A percentile compares a stretch with the other conserved stretches of the same genome.
These are phyloP conservation scores for Apiotrichum veenhuisii DNA, from an alignment of 1,284 basidiomycete genomes.

Conservation along the genomic window DNA sequence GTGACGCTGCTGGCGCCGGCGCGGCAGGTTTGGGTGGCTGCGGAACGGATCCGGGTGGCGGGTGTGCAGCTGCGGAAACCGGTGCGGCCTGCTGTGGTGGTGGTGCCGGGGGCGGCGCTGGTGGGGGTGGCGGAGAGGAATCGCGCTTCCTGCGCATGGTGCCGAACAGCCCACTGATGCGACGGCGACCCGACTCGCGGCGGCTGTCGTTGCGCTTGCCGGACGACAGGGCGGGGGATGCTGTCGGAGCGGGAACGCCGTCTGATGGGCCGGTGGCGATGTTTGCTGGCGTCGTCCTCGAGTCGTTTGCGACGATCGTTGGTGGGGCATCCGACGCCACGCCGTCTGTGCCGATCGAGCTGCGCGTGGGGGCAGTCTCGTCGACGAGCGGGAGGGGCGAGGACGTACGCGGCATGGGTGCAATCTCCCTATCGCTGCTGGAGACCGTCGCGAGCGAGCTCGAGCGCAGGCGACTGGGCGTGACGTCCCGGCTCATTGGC, in stretches of 20 bases:
- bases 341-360: too few species aligned
- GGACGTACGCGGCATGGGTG: too few species aligned
- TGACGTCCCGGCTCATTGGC: constrained; percentile 5
- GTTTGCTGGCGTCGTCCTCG: too few species aligned
- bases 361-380: constrained; percentile 20
- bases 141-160: constrained; percentile 14
- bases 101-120: background rate
- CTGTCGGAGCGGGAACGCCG: background rate
- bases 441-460: constrained; percentile 12
- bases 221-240: background rate
- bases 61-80: background rate
- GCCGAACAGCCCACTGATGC: constrained; percentile 16
- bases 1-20: background rate
- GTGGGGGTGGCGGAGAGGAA: constrained; percentile 1
- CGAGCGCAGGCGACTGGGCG: constrained; percentile 36
- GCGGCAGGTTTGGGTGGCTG: background rate
- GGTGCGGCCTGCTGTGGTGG: background rate
- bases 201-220: background rate
- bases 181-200: constrained; percentile 1
- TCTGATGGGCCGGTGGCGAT: background rate
- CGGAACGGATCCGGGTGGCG: background rate
- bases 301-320: too few species aligned
- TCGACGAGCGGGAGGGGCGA: background rate
- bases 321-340: too few species aligned
- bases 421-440: background rate